Conservation (phyloP, 2,329 filamentous ascomycete genomes). For the Epichloe coenophiala region DNA sequence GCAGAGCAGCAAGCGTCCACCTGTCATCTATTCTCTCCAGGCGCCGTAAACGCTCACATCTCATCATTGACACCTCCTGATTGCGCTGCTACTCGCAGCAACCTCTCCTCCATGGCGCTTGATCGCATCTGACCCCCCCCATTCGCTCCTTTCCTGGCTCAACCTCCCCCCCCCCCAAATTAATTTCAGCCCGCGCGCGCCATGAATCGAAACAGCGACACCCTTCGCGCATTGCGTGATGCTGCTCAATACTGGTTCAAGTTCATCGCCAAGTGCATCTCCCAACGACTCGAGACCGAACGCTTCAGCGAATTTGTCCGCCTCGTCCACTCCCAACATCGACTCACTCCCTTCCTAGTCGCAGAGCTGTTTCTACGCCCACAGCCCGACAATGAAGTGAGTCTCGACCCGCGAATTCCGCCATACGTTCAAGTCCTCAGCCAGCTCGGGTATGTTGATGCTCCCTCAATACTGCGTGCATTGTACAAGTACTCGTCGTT, state of each 20-base stretch:
- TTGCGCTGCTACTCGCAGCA: slow-evolving; percentile 7
- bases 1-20: not conserved
- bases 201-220: slow-evolving; percentile 15
- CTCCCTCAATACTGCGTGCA: slow-evolving; percentile 38
- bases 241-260: slow-evolving; percentile 31
- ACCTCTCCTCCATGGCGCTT: slow-evolving; percentile 1
- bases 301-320: slow-evolving; percentile 38
- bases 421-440: slow-evolving; percentile 46
- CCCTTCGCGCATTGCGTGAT: slow-evolving; percentile 13
- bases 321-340: slow-evolving; percentile 36
- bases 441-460: slow-evolving; percentile 36
- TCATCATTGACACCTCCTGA: not conserved
- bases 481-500: slow-evolving; percentile 45
- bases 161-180: no score
- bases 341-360: slow-evolving; percentile 35
- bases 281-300: slow-evolving; percentile 36
- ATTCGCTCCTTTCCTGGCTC: not conserved
- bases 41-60: not conserved
- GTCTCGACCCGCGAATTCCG: slow-evolving; percentile 44
- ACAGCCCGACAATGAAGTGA: slow-evolving; percentile 30
- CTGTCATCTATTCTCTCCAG: not conserved
- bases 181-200: not conserved
- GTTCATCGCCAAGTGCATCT: slow-evolving; percentile 38
- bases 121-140: not conserved
- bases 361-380: slow-evolving; percentile 48